Conservation (phyloP, 2,329 filamentous ascomycete genomes). For the Fusarium longipes region DNA sequence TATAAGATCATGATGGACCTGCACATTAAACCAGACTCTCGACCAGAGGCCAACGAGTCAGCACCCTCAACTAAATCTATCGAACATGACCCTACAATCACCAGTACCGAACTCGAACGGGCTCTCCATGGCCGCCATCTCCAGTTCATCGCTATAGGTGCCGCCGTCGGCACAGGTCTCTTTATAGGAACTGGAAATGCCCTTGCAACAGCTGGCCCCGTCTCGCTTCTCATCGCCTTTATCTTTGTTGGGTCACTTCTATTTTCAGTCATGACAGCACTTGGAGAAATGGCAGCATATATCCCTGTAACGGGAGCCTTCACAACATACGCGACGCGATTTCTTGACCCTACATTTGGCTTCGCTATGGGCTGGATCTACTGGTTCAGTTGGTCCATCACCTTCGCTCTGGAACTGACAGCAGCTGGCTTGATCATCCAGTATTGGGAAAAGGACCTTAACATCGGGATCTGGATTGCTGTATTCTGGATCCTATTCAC, state of each 20-base stretch:
- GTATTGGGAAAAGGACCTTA: constrained; percentile 67
- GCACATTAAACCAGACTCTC: constrained; percentile 4
- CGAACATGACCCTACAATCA: constrained; percentile 53
- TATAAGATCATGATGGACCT: constrained; percentile 27
- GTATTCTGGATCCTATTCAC: constrained; percentile 66
- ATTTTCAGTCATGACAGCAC: constrained; percentile 40
- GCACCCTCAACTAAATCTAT: constrained; percentile 19
- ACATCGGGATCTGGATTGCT: constrained; percentile 68
- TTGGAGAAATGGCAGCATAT: constrained; percentile 67
- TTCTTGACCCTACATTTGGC: constrained; percentile 65
- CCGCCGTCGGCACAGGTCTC: constrained; percentile 72
- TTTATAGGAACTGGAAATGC: constrained; percentile 58
- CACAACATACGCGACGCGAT: constrained; percentile 64
- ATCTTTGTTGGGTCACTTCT: constrained; percentile 22
- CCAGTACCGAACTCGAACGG: constrained; percentile 62
- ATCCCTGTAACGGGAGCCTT: constrained; percentile 66
- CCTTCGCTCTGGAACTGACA: constrained; percentile 67
- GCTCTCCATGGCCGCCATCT: constrained; percentile 71
- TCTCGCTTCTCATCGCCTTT: constrained; percentile 29
- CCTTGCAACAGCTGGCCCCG: constrained; percentile 18
- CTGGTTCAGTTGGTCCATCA: constrained; percentile 70
- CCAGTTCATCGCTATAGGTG: constrained; percentile 62
- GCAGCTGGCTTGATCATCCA: constrained; percentile 69
- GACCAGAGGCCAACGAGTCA: constrained; percentile 1
- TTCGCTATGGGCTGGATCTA: constrained; percentile 71